Evolutionary conservation across 768 basidiomycete species (phyloP), one percentile per base, ranked within the genome.

Genomic region (Calocybe cyanea): DNA sequence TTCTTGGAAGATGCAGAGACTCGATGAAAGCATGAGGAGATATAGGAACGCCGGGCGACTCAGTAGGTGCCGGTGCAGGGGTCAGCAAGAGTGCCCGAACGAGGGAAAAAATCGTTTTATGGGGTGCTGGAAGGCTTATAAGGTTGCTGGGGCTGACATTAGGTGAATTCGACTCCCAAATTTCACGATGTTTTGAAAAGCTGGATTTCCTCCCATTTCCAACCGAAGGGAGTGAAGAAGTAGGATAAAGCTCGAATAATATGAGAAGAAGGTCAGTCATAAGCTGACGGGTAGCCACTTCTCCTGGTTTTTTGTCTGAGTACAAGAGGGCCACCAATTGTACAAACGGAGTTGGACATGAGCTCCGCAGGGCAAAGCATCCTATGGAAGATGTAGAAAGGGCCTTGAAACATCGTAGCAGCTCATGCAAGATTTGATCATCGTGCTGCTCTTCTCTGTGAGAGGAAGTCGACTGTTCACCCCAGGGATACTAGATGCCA

Each of bases 281-380:
- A 45, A 97, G 78, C 57, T 94, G 92, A 25, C 94, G 82, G 4
- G 90, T 86, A 3, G 83, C 79, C 7, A 98, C 74, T 31, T 99
- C 96, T 35, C 96, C 96, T 0, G 96, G 96, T 62, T 94, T 96
- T 72, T 98, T 98, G 71, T 98, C 95, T 3, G 93, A 95, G 64
- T 91, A 98, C 2, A 98, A 73, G 13, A 98, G 76, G 7, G 81
- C 69, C 14, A 94, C 75, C 21, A 99, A 73, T 51, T 94, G 87
- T 3, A 76, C 72, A 61, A 92, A 97, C 1, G 95, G 96, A 0
- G 85, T 82, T 0, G 94, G 93, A 47, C 87, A 87, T 23, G 84
- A 86, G 56, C 81, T 85, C n/a, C 92, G 84, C 9, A 99, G 78
- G 4, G 96, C 92, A 42, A 83, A 81, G 59, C 89, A 93, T 11